phyloP scores from a whole-genome alignment of 805 yeast species.

The Wickerhamomyces canadensis region DNA sequence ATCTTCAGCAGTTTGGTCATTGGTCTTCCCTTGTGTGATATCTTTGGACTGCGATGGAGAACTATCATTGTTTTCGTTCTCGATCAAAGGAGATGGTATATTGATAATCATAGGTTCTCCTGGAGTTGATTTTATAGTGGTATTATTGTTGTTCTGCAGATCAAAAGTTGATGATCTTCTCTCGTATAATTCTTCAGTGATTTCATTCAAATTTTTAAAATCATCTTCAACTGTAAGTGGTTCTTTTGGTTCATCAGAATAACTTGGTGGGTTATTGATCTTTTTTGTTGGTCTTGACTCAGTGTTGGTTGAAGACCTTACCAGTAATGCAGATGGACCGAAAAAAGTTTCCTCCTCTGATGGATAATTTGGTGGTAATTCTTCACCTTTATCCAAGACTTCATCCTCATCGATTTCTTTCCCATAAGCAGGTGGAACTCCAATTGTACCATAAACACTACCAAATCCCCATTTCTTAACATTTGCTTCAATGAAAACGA shows the following conservation, averaged over 20 bases:
- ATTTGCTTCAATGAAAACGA: conserved; percentile 76
- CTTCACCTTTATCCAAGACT: conserved; percentile 66
- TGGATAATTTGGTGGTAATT: conserved; percentile 66
- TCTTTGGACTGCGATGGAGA: neutral
- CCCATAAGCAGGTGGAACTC: conserved; percentile 41
- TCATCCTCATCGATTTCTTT: conserved; percentile 39
- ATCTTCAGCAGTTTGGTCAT: no score
- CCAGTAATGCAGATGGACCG: conserved; percentile 34
- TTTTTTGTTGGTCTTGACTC: conserved; percentile 5
- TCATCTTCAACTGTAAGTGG: conserved; percentile 1
- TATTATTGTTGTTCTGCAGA: conserved; percentile 26
- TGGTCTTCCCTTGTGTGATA: neutral
- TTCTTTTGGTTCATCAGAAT: conserved; percentile 21
- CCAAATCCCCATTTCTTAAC: conserved; percentile 82
- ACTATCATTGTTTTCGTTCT: no score
- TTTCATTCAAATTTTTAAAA: conserved; percentile 6
- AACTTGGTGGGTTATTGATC: conserved; percentile 22
- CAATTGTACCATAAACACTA: conserved; percentile 34
- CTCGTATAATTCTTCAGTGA: conserved; percentile 25
- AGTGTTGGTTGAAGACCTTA: no score
- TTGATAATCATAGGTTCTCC: neutral
- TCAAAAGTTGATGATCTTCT: conserved; percentile 29
- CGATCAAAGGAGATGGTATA: neutral
- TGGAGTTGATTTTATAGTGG: no score
- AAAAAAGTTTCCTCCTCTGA: conserved; percentile 58